These are phyloP conservation scores for Xylaria sp. DNA, from an alignment of 2,329 filamentous ascomycete genomes.

Conservation along the genomic window DNA sequence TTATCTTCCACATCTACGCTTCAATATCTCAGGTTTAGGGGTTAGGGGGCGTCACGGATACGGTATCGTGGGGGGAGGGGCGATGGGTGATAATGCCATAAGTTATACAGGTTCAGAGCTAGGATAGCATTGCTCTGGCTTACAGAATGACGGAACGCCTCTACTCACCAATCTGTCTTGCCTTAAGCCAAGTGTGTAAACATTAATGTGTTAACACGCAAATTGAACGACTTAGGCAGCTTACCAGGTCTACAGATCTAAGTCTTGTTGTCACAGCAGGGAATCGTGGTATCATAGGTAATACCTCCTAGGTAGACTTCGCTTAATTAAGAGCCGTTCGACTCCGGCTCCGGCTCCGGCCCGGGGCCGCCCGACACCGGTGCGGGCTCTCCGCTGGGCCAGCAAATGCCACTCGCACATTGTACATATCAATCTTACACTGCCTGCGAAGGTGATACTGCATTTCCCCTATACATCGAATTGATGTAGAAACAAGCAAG, in stretches of 20 bases:
- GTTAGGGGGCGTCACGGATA: too few species aligned
- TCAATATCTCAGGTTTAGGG: not conserved
- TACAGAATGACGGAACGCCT: not conserved
- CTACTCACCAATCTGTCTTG: too few species aligned
- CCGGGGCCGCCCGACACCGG: not conserved
- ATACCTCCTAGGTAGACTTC: too few species aligned
- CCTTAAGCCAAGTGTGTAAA: not conserved
- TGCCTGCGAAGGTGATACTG: slow-evolving; percentile 3
- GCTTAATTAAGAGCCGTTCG: slow-evolving; percentile 10
- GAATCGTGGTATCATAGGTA: not conserved
- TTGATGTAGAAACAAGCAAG: not conserved
- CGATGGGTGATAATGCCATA: not conserved
- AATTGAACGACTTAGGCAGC: not conserved
- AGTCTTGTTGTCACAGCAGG: not conserved
- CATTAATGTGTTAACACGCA: not conserved
- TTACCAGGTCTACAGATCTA: not conserved
- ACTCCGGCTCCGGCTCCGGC: not conserved
- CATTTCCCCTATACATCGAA: not conserved
- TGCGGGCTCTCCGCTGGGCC: not conserved
- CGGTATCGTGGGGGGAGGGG: not conserved
- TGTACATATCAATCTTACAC: slow-evolving; percentile 34
- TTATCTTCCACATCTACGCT: not conserved
- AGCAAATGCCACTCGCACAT: slow-evolving; percentile 4
- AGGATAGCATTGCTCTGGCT: not conserved
- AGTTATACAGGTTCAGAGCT: not conserved